Conservation (phyloP, 306 rosid genomes). For the Pterocarpus santalinus region DNA sequence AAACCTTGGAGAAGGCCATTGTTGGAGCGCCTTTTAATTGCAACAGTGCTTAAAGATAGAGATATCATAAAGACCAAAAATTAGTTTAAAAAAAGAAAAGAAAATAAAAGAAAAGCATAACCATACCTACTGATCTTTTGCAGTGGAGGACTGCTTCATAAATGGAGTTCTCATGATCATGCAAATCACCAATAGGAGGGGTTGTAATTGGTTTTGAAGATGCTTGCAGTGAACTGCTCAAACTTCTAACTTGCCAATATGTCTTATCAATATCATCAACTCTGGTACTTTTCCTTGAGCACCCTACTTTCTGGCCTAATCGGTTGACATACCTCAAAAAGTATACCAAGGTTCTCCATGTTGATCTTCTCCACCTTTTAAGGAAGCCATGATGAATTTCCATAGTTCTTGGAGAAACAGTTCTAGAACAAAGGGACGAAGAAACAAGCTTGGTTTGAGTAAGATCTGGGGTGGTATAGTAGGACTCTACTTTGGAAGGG, state of each 20-base stretch:
- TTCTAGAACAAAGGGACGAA: slow-evolving; percentile 26
- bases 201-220: slow-evolving; percentile 48
- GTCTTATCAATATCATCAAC: slow-evolving; percentile 57
- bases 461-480: slow-evolving; percentile 32
- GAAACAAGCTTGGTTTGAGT: slow-evolving; percentile 27
- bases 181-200: slow-evolving; percentile 39
- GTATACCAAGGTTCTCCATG: slow-evolving; percentile 46
- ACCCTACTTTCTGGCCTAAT: slow-evolving; percentile 36
- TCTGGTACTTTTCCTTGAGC: slow-evolving; percentile 49
- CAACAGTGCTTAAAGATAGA: too few relatives aligned
- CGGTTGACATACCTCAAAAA: slow-evolving; percentile 44
- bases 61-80: too few relatives aligned
- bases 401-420: slow-evolving; percentile 30
- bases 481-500: slow-evolving; percentile 33
- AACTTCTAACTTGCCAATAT: slow-evolving; percentile 46
- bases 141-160: slow-evolving; percentile 78
- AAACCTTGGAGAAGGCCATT: too few relatives aligned
- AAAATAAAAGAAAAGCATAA: not conserved
- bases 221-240: slow-evolving; percentile 46
- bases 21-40: too few relatives aligned
- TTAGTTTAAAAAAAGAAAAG: too few relatives aligned
- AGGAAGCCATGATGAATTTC: slow-evolving; percentile 47
- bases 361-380: slow-evolving; percentile 51
- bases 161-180: slow-evolving; percentile 63
- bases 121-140: slow-evolving; percentile 72